Base-by-base conservation (phyloP, 1,284 basidiomycete genomes). In the Cutaneotrichosporon mucoides region DNA sequence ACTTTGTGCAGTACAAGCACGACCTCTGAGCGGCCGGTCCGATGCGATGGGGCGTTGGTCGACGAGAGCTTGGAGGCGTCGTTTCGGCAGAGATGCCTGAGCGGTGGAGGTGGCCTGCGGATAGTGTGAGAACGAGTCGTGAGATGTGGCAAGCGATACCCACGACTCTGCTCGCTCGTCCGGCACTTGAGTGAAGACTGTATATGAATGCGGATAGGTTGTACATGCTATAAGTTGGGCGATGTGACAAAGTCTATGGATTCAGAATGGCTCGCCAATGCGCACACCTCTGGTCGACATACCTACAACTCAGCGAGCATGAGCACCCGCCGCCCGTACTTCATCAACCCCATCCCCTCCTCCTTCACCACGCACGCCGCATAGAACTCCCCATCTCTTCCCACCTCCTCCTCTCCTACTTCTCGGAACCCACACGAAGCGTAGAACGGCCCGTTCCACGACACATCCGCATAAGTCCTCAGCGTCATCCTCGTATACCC, bases 1-100 rank as follows among this genome's bases (percentile, higher is more conserved):
- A 54, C n/a, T 64, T 64, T 35, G 57, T 64, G 36, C 56, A 61
- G 59, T 64, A 64, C 55, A 42, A 33, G 35, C 53, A 55, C 24
- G 53, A 51, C 16, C 38, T 51, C 5, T 41, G 33, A 16, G 5
- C 3, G 15, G 16, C 6, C 36, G 36, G 5, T 24, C 6, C 2
- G 46, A 47, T 6, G 37, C 6, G 6, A 6, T 38, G 38, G 38
- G 38, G 38, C 3, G 24, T 24, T 2, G 24, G 24, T 24, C 24
- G 24, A 24, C 3, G 24, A 24, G 24, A 24, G 24, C 3, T 3
- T 24, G 24, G 24, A 2, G 24, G 24, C 3, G 24, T 2, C 24
- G 24, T 3, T 24, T 24, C 24, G 24, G n/a, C n/a, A n/a, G 24
- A 24, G 24, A 24, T 24, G 24, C 24, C 24, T 24, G 24, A 24